phyloP scores from a whole-genome alignment of 495 filamentous ascomycete species.

The Podospora pseudopauciseta region DNA sequence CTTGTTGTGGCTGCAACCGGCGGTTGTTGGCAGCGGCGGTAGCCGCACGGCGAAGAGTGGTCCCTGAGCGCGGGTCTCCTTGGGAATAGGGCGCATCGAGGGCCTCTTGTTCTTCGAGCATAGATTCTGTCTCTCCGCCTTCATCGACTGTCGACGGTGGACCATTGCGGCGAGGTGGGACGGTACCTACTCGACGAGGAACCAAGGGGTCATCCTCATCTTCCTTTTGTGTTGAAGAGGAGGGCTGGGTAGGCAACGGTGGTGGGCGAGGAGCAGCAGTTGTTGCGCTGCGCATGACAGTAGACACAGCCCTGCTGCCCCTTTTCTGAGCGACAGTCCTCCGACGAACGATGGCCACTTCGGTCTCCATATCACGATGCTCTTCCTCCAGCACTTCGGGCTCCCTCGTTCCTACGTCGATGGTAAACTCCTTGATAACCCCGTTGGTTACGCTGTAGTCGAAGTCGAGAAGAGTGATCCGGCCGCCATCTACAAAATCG shows the following conservation, averaged over 20 bases:
- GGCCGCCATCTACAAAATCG: slow-evolving; percentile 73
- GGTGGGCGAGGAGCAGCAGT: slow-evolving; percentile 23
- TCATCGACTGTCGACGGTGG: slow-evolving; percentile 26
- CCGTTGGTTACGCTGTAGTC: slow-evolving; percentile 57
- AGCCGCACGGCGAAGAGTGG: slow-evolving; percentile 72
- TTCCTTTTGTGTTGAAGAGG: slow-evolving; percentile 17
- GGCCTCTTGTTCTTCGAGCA: slow-evolving; percentile 53
- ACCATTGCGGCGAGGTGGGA: slow-evolving; percentile 17
- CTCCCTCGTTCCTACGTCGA: slow-evolving; percentile 70
- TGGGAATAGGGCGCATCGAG: slow-evolving; percentile 73
- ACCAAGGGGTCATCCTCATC: slow-evolving; percentile 42
- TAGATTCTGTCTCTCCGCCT: slow-evolving; percentile 31
- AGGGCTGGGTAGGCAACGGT: slow-evolving; percentile 24
- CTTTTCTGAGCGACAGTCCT: slow-evolving; percentile 63
- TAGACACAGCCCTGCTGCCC: slow-evolving; percentile 33
- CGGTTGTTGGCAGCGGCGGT: slow-evolving; percentile 72
- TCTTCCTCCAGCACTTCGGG: slow-evolving; percentile 71
- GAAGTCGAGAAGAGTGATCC: slow-evolving; percentile 76
- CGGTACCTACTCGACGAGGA: slow-evolving; percentile 37
- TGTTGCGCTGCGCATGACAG: slow-evolving; percentile 35
- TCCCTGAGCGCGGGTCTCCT: slow-evolving; percentile 69
- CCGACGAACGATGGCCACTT: slow-evolving; percentile 76
- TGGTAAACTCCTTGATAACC: slow-evolving; percentile 51
- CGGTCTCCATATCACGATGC: slow-evolving; percentile 70
- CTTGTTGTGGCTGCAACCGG: slow-evolving; percentile 51